Conservation (phyloP, 108 stramenopile species). For the Conticribra guillardii region DNA sequence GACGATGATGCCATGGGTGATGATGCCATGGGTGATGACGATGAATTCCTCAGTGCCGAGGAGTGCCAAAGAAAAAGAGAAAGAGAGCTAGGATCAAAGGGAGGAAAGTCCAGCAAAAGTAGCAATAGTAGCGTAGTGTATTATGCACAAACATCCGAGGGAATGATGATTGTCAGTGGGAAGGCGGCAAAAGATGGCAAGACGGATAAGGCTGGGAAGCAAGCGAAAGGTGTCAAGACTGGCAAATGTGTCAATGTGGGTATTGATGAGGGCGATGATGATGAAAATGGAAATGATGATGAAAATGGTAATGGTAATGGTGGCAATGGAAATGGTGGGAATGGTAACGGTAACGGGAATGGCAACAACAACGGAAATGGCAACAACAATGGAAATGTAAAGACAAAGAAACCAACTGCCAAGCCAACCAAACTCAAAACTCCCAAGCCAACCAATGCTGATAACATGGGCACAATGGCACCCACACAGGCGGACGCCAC, state of each 20-base stretch:
- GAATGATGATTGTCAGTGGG: neutral
- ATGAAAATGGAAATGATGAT: neutral
- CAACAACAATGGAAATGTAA: too few relatives aligned
- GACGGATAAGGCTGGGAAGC: constrained; percentile 9
- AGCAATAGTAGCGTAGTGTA: too few relatives aligned
- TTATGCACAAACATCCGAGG: too few relatives aligned
- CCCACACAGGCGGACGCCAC: neutral
- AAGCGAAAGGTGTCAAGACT: constrained; percentile 3
- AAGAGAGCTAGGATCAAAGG: too few relatives aligned
- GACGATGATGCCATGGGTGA: neutral
- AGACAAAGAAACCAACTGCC: too few relatives aligned
- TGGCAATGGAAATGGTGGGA: too few relatives aligned
- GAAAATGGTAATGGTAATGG: too few relatives aligned
- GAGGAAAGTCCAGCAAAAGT: too few relatives aligned
- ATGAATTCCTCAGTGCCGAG: neutral
- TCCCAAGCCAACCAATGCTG: neutral
- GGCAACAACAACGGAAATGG: too few relatives aligned
- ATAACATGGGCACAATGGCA: neutral
- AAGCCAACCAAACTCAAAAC: too few relatives aligned
- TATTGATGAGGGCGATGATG: neutral
- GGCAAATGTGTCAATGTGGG: neutral
- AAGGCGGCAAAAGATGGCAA: constrained; percentile 14
- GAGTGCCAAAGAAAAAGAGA: too few relatives aligned
- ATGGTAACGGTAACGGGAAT: too few relatives aligned
- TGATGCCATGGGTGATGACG: neutral